phyloP scores from a whole-genome alignment of 495 filamentous ascomycete genomes.

The Amniculicola lignicola region DNA sequence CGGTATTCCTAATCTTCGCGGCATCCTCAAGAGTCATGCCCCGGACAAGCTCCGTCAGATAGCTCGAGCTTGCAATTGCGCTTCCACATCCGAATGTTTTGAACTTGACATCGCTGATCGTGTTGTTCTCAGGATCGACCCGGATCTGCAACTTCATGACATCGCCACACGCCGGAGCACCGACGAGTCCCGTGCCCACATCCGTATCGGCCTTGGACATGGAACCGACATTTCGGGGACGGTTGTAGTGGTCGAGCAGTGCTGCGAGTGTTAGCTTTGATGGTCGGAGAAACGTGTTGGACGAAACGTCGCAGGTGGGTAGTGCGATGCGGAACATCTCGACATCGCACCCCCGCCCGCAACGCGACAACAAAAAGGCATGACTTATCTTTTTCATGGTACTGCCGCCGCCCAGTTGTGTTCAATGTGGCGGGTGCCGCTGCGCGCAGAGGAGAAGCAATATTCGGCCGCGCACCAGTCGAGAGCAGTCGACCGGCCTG shows the following conservation, averaged over 20 bases:
- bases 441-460: conserved; percentile 32
- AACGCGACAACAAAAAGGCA: conserved; percentile 22
- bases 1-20: conserved; percentile 85
- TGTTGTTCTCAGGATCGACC: conserved; percentile 83
- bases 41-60: conserved; percentile 86
- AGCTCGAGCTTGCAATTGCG: conserved; percentile 87
- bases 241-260: conserved; percentile 91
- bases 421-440: conserved; percentile 20
- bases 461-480: conserved; percentile 20
- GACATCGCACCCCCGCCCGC: no score
- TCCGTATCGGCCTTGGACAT: conserved; percentile 80
- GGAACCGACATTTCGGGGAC: conserved; percentile 90
- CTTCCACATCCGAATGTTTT: conserved; percentile 98
- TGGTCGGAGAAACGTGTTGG: background rate
- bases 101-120: conserved; percentile 92
- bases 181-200: conserved; percentile 96
- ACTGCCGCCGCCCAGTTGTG: conserved; percentile 45
- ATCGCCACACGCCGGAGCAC: conserved; percentile 88
- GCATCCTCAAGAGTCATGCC: conserved; percentile 97
- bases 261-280: conserved; percentile 40
- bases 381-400: conserved; percentile 63
- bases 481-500: conserved; percentile 29
- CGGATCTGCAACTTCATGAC: conserved; percentile 99
- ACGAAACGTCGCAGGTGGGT: no score
- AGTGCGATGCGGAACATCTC: no score